Percentiles rank a stretch among this genome's conserved stretches.
Evolutionary conservation across 2,329 filamentous ascomycete species (phyloP).

Genomic region (Mycosphaerella arachidis): DNA sequence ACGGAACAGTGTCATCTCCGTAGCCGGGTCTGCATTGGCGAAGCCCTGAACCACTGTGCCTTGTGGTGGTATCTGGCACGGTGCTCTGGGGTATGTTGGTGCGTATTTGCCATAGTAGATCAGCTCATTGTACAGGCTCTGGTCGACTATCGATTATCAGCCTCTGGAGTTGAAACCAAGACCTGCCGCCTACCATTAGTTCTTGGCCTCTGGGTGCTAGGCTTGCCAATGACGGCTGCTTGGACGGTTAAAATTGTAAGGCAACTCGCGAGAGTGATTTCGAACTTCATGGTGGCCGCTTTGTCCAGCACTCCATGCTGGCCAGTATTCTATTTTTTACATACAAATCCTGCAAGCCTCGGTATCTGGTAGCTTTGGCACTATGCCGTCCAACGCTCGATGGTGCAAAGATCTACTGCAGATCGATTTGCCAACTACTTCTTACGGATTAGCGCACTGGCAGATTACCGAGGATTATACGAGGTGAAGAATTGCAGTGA

Average conservation of each 20-base stretch:
- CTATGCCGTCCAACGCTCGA: no score
- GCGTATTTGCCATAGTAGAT: constrained; percentile 3
- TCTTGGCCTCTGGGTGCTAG: not conserved
- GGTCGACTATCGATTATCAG: not conserved
- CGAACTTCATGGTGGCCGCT: not conserved
- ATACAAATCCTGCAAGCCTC: no score
- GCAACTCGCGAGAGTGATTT: not conserved
- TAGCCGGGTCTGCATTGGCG: not conserved
- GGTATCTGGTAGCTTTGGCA: no score
- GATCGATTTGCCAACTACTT: no score
- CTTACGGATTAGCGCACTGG: no score
- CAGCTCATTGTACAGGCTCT: not conserved
- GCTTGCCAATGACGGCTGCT: not conserved
- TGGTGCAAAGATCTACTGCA: no score
- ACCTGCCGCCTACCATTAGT: not conserved
- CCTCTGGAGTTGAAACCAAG: not conserved
- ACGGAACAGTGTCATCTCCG: constrained; percentile 4
- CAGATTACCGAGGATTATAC: no score
- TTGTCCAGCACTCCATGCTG: not conserved
- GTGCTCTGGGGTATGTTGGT: constrained; percentile 1
- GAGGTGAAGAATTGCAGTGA: no score
- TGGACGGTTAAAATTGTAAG: not conserved
- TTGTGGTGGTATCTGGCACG: constrained; percentile 1
- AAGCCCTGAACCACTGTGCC: constrained; percentile 3
- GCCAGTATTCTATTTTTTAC: no score